phyloP scores from a whole-genome alignment of 306 rosid species.

The Elaeagnus macrophylla region DNA sequence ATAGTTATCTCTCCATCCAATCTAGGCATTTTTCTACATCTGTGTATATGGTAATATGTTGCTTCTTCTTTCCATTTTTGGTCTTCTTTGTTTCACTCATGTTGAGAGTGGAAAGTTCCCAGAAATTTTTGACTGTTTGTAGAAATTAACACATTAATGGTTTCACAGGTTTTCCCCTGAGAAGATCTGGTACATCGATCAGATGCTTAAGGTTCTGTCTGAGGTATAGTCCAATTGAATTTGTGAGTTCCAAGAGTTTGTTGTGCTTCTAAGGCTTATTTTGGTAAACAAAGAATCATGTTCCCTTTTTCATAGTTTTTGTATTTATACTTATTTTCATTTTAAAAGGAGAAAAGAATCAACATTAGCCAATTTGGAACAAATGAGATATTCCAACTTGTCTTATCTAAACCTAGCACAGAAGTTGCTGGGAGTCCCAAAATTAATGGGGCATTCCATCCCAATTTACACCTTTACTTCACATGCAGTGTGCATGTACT shows the following conservation, averaged over 20 bases:
- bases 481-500: too few species aligned
- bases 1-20: background rate
- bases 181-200: slow-evolving; percentile 97
- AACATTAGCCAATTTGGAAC: too few species aligned
- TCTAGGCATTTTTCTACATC: background rate
- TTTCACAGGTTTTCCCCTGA: slow-evolving; percentile 76
- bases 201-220: slow-evolving; percentile 95
- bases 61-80: background rate
- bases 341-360: too few species aligned
- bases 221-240: slow-evolving; percentile 65
- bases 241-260: slow-evolving; percentile 5
- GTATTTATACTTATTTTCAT: too few species aligned
- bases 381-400: too few species aligned
- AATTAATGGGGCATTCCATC: too few species aligned
- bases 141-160: slow-evolving; percentile 26
- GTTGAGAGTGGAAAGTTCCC: background rate
- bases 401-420: too few species aligned
- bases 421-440: too few species aligned
- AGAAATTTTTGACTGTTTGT: slow-evolving; percentile 18
- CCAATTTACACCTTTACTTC: too few species aligned
- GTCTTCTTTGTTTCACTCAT: background rate
- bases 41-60: background rate
- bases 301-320: too few species aligned
- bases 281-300: too few species aligned
- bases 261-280: background rate